Conservation (phyloP, 495 filamentous ascomycete species). For the Daldinia grandis region DNA sequence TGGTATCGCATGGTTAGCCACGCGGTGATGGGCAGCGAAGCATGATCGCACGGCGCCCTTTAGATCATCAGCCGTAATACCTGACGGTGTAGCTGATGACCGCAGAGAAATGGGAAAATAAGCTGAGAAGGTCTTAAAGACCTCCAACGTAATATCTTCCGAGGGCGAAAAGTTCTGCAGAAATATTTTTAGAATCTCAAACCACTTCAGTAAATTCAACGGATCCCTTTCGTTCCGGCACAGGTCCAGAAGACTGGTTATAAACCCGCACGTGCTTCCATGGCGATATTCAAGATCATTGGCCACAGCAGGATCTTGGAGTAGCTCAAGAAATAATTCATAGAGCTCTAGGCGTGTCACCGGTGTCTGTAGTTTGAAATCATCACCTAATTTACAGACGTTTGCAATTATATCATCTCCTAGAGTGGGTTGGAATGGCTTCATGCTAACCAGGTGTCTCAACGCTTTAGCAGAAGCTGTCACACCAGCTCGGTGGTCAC, state of each 20-base stretch:
- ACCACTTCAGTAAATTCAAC: slow-evolving; percentile 58
- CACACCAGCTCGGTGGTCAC: slow-evolving; percentile 60
- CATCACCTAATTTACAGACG: slow-evolving; percentile 55
- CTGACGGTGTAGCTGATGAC: slow-evolving; percentile 51
- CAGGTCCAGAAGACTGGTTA: slow-evolving; percentile 52
- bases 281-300: slow-evolving; percentile 54
- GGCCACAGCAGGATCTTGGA: slow-evolving; percentile 47
- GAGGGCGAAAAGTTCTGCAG: slow-evolving; percentile 52
- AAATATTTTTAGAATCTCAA: slow-evolving; percentile 52
- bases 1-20: slow-evolving; percentile 53
- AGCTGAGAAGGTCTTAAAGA: slow-evolving; percentile 58
- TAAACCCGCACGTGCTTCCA: slow-evolving; percentile 50
- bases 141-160: slow-evolving; percentile 51
- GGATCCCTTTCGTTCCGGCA: slow-evolving; percentile 60
- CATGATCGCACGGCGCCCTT: slow-evolving; percentile 57
- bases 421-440: slow-evolving; percentile 53
- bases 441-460: slow-evolving; percentile 54
- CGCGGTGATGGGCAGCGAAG: slow-evolving; percentile 53
- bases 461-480: slow-evolving; percentile 58
- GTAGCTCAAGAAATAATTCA: slow-evolving; percentile 53
- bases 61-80: slow-evolving; percentile 59
- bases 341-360: slow-evolving; percentile 58
- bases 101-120: slow-evolving; percentile 64
- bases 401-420: slow-evolving; percentile 53
- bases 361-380: slow-evolving; percentile 56